These are phyloP conservation scores for Metschnikowia similis DNA, from an alignment of 805 yeast species.

Conservation along the genomic window DNA sequence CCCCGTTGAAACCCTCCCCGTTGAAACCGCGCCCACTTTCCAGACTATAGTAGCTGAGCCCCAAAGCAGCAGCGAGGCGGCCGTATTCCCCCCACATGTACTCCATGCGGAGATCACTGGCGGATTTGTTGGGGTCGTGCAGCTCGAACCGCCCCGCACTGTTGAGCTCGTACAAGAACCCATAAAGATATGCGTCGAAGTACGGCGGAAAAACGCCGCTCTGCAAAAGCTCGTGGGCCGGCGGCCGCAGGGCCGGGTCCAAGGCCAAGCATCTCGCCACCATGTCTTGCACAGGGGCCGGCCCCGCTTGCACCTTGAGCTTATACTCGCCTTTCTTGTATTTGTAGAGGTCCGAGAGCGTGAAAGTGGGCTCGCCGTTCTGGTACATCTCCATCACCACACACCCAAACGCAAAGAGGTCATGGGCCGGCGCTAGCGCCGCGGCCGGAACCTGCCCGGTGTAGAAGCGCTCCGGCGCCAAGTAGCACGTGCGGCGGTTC, in stretches of 20 bases:
- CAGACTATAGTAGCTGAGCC: constrained; percentile 18
- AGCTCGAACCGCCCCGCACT: constrained; percentile 16
- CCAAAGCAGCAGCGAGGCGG: constrained; percentile 28
- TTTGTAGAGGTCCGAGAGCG: constrained; percentile 81
- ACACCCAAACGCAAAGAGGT: constrained; percentile 79
- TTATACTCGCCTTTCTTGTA: constrained; percentile 64
- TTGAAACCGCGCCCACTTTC: too few relatives aligned
- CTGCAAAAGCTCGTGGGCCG: constrained; percentile 52
- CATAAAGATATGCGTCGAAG: constrained; percentile 66
- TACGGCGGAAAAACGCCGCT: constrained; percentile 58
- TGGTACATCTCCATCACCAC: constrained; percentile 83
- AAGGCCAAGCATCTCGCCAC: constrained; percentile 59
- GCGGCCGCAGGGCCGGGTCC: constrained; percentile 56
- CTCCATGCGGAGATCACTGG: constrained; percentile 49
- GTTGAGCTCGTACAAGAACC: constrained; percentile 47
- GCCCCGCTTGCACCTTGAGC: constrained; percentile 59
- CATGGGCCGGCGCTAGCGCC: constrained; percentile 60
- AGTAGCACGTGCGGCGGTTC: constrained; percentile 77
- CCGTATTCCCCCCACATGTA: constrained; percentile 58
- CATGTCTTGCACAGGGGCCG: constrained; percentile 50
- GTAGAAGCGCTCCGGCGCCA: constrained; percentile 90
- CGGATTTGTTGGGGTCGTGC: constrained; percentile 18
- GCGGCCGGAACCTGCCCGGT: constrained; percentile 18
- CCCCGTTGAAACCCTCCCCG: too few relatives aligned
- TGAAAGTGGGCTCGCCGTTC: constrained; percentile 84